Base-by-base conservation (phyloP, 441 rosid genomes). In the Jatropha podagrica region DNA sequence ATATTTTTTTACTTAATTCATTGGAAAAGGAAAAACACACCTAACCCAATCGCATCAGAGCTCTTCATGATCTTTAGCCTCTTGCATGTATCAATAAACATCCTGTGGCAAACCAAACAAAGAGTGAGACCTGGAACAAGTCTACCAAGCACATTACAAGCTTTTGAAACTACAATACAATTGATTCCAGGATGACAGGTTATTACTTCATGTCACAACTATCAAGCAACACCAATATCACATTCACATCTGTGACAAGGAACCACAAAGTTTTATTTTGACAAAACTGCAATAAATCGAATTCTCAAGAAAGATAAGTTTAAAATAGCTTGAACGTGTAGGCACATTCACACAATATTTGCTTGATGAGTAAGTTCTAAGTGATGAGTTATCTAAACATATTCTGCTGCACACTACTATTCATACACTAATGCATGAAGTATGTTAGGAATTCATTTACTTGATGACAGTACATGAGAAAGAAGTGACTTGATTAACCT, bases 41-140 rank as follows among this genome's bases (percentile, higher is more conserved):
- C 98, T 77, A 94, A 90, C 23, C 98, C 98, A 78, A 92, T 94
- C 27, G 97, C 92, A 86, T 94, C 97, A 63, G 93, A 85, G 37
- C 98, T 87, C 83, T 90, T 94, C 97, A 94, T 94, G 78, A 94
- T 94, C 89, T 90, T 94, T 76, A 94, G 85, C 79, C 87, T 87
- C 85, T 86, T 83, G 87, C 98, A 94, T 55, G 97, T 79, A 27
- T 92, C 95, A 72, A 82, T 90, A 71, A 92, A 94, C 91, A 94
- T 89, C 86, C 97, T 94, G 88, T 60, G 46, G 77, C 11, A 75
- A 62, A 68, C 17, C 13, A 32, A 23, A 46, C 23, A 49, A 41
- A 37, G 12, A 67, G 66, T 44, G 5, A 67, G 41, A 56, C 40
- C 46, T 68, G 37, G 13, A 46, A 20, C 40, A 40, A 61, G 42